Percentiles rank a stretch among this genome's conserved stretches.
Evolutionary conservation across 805 yeast genomes (phyloP).

Genomic region (Yarrowia sp.): DNA sequence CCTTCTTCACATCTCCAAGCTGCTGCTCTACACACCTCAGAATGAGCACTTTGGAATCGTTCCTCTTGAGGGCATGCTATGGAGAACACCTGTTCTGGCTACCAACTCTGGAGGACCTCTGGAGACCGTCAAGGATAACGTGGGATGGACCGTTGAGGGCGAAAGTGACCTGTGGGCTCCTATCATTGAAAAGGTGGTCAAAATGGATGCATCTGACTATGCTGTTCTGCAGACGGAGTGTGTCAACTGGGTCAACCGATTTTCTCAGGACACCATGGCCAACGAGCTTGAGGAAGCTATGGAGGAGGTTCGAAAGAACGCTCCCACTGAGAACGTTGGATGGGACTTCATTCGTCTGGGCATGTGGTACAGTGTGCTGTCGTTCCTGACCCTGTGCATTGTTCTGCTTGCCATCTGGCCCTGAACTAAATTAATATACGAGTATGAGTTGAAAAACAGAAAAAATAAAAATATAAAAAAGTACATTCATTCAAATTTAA

Average conservation of each 20-base stretch:
- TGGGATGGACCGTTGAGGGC: conserved; percentile 40
- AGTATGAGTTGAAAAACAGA: too few species aligned
- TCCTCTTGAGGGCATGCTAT: conserved; percentile 91
- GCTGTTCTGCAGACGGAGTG: conserved; percentile 36
- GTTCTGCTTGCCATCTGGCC: conserved; percentile 9
- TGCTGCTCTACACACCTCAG: conserved; percentile 83
- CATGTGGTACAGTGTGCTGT: not conserved
- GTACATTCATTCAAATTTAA: not conserved
- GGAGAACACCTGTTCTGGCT: conserved; percentile 80
- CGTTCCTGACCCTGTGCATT: not conserved
- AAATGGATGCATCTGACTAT: conserved; percentile 31
- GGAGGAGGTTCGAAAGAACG: conserved; percentile 3
- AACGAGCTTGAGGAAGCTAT: conserved; percentile 33
- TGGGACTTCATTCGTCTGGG: not conserved
- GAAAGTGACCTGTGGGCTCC: conserved; percentile 40
- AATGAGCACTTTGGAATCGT: conserved; percentile 97
- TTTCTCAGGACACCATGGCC: conserved; percentile 39
- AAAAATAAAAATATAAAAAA: too few species aligned
- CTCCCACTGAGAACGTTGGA: not conserved
- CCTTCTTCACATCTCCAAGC: conserved; percentile 54
- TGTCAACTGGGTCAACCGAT: conserved; percentile 35
- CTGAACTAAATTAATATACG: not conserved
- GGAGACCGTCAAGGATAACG: conserved; percentile 61
- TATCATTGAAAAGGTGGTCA: conserved; percentile 37
- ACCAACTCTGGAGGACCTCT: conserved; percentile 89